These are phyloP conservation scores for Talaromyces atroroseus DNA, from an alignment of 2,329 filamentous ascomycete genomes.

Conservation along the genomic window DNA sequence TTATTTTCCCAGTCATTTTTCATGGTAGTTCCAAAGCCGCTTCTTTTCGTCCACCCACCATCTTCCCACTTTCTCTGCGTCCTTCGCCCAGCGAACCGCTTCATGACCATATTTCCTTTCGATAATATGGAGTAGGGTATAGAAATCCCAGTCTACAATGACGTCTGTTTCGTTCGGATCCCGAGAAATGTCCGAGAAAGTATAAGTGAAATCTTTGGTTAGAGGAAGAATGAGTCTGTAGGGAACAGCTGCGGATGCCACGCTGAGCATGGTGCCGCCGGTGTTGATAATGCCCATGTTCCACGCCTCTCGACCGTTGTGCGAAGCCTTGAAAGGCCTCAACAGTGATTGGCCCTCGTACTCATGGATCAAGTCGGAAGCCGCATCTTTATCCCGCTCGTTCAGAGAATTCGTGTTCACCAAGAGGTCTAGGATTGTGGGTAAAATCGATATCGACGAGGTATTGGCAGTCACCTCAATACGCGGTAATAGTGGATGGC, in stretches of 20 bases:
- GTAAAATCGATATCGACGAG: constrained; percentile 41
- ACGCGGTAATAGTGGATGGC: constrained; percentile 40
- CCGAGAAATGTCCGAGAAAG: constrained; percentile 30
- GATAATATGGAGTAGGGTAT: constrained; percentile 24
- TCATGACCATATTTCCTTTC: constrained; percentile 25
- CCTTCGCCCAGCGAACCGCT: constrained; percentile 30
- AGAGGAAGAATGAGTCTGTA: constrained; percentile 68
- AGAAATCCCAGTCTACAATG: constrained; percentile 29
- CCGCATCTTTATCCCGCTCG: constrained; percentile 25
- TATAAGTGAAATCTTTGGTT: constrained; percentile 59
- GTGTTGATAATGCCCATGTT: constrained; percentile 33
- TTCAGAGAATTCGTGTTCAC: constrained; percentile 37
- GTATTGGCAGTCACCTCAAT: constrained; percentile 37
- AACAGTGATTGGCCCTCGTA: constrained; percentile 47
- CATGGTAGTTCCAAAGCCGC: constrained; percentile 20
- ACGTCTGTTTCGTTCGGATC: constrained; percentile 32
- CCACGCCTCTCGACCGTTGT: constrained; percentile 30
- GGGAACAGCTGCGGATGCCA: constrained; percentile 71
- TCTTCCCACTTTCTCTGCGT: constrained; percentile 31
- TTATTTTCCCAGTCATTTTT: constrained; percentile 8
- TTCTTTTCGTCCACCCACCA: constrained; percentile 38
- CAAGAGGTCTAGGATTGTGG: constrained; percentile 44
- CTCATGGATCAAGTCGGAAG: constrained; percentile 37
- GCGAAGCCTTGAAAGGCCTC: constrained; percentile 32
- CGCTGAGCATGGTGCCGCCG: constrained; percentile 47